phyloP scores from a whole-genome alignment of 257 asterid species.

The Penstemon davidsonii region DNA sequence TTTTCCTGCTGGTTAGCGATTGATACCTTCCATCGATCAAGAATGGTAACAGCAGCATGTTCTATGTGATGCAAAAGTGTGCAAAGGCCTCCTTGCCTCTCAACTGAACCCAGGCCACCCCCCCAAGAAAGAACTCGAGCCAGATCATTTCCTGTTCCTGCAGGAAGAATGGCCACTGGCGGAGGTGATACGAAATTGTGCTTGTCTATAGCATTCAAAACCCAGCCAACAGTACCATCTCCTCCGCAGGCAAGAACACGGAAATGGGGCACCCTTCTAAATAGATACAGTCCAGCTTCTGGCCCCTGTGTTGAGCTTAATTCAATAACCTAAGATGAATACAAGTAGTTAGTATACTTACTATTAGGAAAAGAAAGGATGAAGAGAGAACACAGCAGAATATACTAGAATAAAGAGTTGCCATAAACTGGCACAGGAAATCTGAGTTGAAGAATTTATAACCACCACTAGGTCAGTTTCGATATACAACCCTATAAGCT shows the following conservation, averaged over 20 bases:
- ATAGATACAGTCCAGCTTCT: conserved; percentile 83
- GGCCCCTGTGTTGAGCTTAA: conserved; percentile 91
- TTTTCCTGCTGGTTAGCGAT: conserved; percentile 68
- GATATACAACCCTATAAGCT: conserved; percentile 1
- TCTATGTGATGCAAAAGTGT: conserved; percentile 82
- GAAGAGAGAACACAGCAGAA: background rate
- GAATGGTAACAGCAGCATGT: conserved; percentile 97
- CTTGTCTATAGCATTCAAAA: conserved; percentile 81
- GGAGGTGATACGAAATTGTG: conserved; percentile 96
- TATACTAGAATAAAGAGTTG: conserved; percentile 8
- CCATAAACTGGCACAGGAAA: conserved; percentile 11
- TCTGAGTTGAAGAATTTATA: background rate
- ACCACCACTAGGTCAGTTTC: background rate
- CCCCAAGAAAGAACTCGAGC: conserved; percentile 99
- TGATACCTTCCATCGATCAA: conserved; percentile 92
- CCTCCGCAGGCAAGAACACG: conserved; percentile 95
- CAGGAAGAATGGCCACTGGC: conserved; percentile 98
- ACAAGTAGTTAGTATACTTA: conserved; percentile 22
- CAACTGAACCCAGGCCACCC: conserved; percentile 92
- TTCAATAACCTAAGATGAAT: conserved; percentile 58
- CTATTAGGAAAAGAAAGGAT: background rate
- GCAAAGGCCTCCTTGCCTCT: conserved; percentile 98
- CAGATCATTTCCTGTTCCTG: conserved; percentile 99
- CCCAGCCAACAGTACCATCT: conserved; percentile 99
- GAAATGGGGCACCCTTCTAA: conserved; percentile 86